Evolutionary conservation across 805 yeast species (phyloP).

Genomic region (Kuraishia floccosa): DNA sequence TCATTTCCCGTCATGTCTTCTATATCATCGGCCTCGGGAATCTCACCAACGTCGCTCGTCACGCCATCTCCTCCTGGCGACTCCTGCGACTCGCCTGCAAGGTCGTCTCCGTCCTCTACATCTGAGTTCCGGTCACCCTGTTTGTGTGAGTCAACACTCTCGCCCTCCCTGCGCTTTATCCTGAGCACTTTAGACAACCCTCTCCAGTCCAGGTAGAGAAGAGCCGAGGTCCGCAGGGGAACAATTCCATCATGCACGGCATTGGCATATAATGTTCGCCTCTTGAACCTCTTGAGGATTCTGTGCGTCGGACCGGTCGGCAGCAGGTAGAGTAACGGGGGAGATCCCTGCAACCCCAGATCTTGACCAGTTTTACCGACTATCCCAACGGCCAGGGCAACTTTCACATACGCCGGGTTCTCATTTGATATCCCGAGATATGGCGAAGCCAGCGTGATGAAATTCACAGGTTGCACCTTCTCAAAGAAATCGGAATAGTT

Average conservation of each 20-base stretch:
- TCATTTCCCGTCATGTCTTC: slow-evolving; percentile 2
- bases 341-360: slow-evolving; percentile 46
- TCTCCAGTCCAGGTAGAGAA: slow-evolving; percentile 77
- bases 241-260: slow-evolving; percentile 91
- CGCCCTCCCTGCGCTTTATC: slow-evolving; percentile 10
- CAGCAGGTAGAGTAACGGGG: slow-evolving; percentile 63
- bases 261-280: slow-evolving; percentile 83
- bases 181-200: slow-evolving; percentile 45
- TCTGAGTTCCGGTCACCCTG: no score
- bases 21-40: slow-evolving; percentile 15
- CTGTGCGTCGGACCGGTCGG: slow-evolving; percentile 68
- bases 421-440: slow-evolving; percentile 81
- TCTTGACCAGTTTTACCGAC: slow-evolving; percentile 94
- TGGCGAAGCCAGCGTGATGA: slow-evolving; percentile 81
- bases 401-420: slow-evolving; percentile 73
- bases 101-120: no score
- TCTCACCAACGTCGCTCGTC: slow-evolving; percentile 11
- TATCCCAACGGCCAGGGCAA: slow-evolving; percentile 78
- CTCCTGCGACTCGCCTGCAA: background rate
- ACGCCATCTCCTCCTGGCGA: slow-evolving; percentile 2
- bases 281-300: slow-evolving; percentile 47
- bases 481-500: slow-evolving; percentile 65
- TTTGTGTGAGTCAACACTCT: background rate
- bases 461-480: slow-evolving; percentile 59
- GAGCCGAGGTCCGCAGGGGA: slow-evolving; percentile 82